Evolutionary conservation across 306 rosid genomes (phyloP).

Genomic region (Benincasa hispida): DNA sequence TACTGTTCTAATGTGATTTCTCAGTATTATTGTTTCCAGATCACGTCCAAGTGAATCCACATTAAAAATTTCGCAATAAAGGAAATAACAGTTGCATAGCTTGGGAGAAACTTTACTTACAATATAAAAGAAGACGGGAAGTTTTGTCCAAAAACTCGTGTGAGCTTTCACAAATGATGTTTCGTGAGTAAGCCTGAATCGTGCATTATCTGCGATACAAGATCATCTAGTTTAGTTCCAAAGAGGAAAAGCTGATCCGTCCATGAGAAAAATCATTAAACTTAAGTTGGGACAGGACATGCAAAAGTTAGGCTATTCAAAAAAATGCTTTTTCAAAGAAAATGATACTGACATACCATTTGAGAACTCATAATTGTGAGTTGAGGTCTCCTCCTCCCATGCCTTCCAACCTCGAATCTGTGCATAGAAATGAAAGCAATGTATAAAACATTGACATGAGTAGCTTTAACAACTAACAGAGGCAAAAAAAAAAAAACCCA

Average conservation of each 20-base stretch:
- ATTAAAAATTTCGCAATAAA: background rate
- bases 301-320: background rate
- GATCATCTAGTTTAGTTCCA: background rate
- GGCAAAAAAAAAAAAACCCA: background rate
- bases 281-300: background rate
- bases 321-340: background rate
- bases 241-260: background rate
- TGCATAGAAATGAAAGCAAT: conserved; percentile 15
- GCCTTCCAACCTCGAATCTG: conserved; percentile 96
- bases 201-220: conserved; percentile 45
- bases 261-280: background rate
- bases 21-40: background rate
- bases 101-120: conserved; percentile 34
- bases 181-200: conserved; percentile 80
- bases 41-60: background rate
- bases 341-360: conserved; percentile 34
- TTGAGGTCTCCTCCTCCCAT: conserved; percentile 82
- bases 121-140: conserved; percentile 56
- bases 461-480: background rate
- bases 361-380: conserved; percentile 61
- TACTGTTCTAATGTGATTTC: background rate
- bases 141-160: conserved; percentile 58
- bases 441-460: background rate
- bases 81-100: background rate
- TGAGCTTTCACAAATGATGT: conserved; percentile 87